Conservation (phyloP, 2,329 filamentous ascomycete genomes). For the Diaporthe longicolla region DNA sequence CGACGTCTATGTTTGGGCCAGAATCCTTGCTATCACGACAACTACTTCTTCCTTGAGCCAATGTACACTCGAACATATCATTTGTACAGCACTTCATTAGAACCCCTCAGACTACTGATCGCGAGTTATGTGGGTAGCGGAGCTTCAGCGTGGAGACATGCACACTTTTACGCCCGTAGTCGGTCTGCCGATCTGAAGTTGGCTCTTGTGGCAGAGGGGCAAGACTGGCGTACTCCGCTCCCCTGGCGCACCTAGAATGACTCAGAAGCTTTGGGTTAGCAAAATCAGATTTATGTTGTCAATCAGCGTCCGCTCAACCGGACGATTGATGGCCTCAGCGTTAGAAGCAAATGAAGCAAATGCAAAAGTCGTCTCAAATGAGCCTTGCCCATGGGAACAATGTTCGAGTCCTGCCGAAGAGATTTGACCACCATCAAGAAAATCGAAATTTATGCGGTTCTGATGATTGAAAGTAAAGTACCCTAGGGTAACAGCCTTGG, state of each 20-base stretch:
- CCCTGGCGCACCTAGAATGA: not conserved
- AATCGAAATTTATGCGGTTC: too few species aligned
- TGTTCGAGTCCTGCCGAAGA: too few species aligned
- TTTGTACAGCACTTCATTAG: not conserved
- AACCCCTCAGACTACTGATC: not conserved
- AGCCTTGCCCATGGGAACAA: too few species aligned
- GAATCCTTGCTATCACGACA: not conserved
- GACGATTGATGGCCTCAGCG: too few species aligned
- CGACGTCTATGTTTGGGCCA: not conserved
- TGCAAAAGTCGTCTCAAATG: too few species aligned
- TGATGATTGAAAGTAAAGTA: too few species aligned
- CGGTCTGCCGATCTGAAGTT: conserved; percentile 4
- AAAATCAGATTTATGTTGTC: too few species aligned
- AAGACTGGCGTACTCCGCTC: not conserved
- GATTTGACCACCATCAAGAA: too few species aligned
- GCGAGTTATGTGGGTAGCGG: not conserved
- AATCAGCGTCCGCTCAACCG: too few species aligned
- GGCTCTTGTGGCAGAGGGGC: not conserved
- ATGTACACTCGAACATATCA: not conserved
- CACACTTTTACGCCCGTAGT: not conserved
- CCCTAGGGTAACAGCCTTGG: too few species aligned
- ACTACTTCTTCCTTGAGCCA: not conserved
- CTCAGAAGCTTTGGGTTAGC: not conserved
- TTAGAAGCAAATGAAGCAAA: too few species aligned
- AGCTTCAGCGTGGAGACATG: conserved; percentile 1